These are phyloP conservation scores for Lachancea quebecensis DNA, from an alignment of 805 yeast species.

Conservation along the genomic window DNA sequence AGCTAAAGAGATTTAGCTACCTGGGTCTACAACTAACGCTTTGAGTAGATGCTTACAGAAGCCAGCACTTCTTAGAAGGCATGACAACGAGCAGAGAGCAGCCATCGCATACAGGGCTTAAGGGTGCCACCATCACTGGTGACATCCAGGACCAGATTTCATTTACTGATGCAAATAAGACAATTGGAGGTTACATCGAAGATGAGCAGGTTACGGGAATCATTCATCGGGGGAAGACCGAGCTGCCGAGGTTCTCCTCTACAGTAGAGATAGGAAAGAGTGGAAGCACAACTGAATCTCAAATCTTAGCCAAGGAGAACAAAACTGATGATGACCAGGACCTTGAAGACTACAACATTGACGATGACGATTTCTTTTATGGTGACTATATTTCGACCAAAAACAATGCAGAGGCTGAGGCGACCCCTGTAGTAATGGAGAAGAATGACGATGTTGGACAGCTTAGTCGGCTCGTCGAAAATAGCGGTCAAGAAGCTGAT, in stretches of 20 bases:
- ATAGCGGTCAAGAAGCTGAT: not conserved
- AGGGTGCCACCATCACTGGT: conserved; percentile 6
- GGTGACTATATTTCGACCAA: conserved; percentile 5
- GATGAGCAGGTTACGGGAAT: not conserved
- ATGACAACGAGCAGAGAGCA: conserved; percentile 1
- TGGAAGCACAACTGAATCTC: not conserved
- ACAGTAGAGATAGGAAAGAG: not conserved
- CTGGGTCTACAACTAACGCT: not conserved
- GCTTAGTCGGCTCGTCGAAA: not conserved
- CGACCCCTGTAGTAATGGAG: not conserved
- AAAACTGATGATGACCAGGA: not conserved
- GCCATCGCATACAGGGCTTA: conserved; percentile 4
- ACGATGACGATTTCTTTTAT: conserved; percentile 8
- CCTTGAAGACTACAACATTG: conserved; percentile 2
- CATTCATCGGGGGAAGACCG: not conserved
- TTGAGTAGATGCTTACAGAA: not conserved
- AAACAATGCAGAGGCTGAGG: not conserved
- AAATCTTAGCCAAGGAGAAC: not conserved
- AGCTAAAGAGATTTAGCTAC: too few relatives aligned
- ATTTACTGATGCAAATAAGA: conserved; percentile 8
- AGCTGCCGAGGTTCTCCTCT: conserved; percentile 8
- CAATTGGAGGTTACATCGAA: conserved; percentile 9
- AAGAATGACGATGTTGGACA: not conserved
- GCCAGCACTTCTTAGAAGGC: not conserved
- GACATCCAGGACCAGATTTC: conserved; percentile 8